A percentile compares a stretch with the other conserved stretches of the same genome.
Evolutionary conservation across 2,329 filamentous ascomycete species (phyloP).

Genomic region (Colletotrichum costaricense): DNA sequence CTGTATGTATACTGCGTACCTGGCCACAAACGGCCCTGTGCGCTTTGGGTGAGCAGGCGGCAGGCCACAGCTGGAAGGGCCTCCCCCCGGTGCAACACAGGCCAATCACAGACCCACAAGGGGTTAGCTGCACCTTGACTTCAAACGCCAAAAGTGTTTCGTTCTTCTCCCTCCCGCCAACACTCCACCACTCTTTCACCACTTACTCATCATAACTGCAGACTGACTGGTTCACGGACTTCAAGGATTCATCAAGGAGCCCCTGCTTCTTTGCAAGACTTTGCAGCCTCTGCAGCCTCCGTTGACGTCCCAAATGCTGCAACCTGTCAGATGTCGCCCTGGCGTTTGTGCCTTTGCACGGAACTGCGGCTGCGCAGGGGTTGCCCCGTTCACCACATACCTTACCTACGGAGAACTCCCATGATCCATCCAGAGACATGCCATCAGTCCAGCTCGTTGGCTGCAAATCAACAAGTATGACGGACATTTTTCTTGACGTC

Average conservation of each 20-base stretch:
- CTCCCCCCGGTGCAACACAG: background rate
- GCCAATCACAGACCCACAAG: slow-evolving; percentile 34
- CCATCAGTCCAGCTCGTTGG: background rate
- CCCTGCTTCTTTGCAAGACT: background rate
- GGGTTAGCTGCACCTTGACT: slow-evolving; percentile 19
- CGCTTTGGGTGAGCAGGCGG: background rate
- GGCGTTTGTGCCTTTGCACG: slow-evolving; percentile 4
- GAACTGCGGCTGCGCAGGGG: slow-evolving; percentile 1
- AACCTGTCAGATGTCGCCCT: slow-evolving; percentile 21
- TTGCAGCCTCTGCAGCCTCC: background rate
- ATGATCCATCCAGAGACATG: background rate
- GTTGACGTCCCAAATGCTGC: background rate
- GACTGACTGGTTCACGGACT: background rate
- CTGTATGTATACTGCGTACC: too few species aligned
- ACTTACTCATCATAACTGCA: background rate
- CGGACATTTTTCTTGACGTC: slow-evolving; percentile 3
- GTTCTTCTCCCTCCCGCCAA: slow-evolving; percentile 3
- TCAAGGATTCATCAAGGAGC: background rate
- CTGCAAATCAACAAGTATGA: background rate
- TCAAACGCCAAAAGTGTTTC: slow-evolving; percentile 34
- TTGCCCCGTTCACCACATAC: background rate
- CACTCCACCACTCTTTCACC: too few species aligned
- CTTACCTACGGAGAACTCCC: too few species aligned
- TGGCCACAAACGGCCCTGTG: background rate
- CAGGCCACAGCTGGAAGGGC: background rate